Conservation (phyloP, 176 grass and related monocot genomes). For the Ensete glaucum region DNA sequence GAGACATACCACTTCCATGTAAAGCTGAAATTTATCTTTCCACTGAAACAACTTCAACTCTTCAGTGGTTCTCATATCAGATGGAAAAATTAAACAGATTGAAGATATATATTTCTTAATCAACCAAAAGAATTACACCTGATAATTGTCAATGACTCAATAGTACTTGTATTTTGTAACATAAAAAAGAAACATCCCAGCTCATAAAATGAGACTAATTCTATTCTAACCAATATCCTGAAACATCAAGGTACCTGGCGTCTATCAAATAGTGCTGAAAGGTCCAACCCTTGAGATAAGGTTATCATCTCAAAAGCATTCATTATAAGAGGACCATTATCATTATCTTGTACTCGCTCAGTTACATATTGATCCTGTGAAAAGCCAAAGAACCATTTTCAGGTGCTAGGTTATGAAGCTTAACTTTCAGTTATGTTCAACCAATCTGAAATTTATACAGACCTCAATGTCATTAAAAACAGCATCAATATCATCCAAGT, state of each 20-base stretch:
- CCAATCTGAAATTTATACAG: constrained; percentile 13
- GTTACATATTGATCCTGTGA: constrained; percentile 79
- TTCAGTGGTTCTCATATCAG: too few relatives aligned
- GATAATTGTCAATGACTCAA: too few relatives aligned
- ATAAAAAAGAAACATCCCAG: not conserved
- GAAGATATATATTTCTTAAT: too few relatives aligned
- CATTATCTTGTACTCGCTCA: constrained; percentile 48
- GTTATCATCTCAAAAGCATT: constrained; percentile 99
- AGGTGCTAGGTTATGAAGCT: constrained; percentile 5
- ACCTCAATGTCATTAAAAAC: constrained; percentile 97
- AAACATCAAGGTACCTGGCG: constrained; percentile 54
- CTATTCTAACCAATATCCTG: not conserved
- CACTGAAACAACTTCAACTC: too few relatives aligned
- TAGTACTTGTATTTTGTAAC: not conserved
- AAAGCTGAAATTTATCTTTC: too few relatives aligned
- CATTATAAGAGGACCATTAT: constrained; percentile 80
- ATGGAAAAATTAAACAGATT: too few relatives aligned
- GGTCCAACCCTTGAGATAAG: constrained; percentile 85
- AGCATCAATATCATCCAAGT: constrained; percentile 83
- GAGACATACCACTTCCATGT: too few relatives aligned
- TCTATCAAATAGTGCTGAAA: constrained; percentile 91
- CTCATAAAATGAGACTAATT: not conserved
- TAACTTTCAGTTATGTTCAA: constrained; percentile 2
- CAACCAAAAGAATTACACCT: too few relatives aligned
- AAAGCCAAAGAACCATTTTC: constrained; percentile 26